phyloP scores from a whole-genome alignment of 495 filamentous ascomycete genomes.

The Aspergillus nidulans region DNA sequence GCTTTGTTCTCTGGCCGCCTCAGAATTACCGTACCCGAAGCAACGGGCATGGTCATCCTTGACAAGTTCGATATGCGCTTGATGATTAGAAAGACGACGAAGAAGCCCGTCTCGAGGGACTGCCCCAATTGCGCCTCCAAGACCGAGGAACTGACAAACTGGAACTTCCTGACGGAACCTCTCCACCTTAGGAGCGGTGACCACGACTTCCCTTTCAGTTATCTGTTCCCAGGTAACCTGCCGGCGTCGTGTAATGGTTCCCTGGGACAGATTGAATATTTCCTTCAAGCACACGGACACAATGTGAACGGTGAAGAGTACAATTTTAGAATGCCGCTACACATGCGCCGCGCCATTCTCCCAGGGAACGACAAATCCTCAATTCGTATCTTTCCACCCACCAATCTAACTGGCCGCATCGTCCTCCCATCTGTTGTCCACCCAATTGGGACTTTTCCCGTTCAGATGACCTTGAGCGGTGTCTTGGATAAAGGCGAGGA shows the following conservation, averaged over 20 bases:
- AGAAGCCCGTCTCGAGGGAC: conserved; percentile 70
- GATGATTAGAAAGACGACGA: conserved; percentile 60
- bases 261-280: conserved; percentile 73
- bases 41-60: conserved; percentile 51
- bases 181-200: conserved; percentile 57
- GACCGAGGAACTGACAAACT: conserved; percentile 66
- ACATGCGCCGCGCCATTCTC: conserved; percentile 69
- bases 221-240: conserved; percentile 79
- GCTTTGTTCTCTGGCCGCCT: conserved; percentile 85
- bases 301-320: conserved; percentile 58
- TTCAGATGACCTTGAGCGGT: conserved; percentile 76
- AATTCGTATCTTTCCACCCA: conserved; percentile 92
- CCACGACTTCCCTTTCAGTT: conserved; percentile 88
- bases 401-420: conserved; percentile 79
- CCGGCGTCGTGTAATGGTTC: conserved; percentile 74
- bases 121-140: conserved; percentile 72
- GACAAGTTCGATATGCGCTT: conserved; percentile 67
- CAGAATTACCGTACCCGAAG: conserved; percentile 62
- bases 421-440: conserved; percentile 78
- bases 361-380: conserved; percentile 71
- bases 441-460: conserved; percentile 77
- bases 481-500: conserved; percentile 61
- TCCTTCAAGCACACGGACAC: conserved; percentile 66
- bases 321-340: conserved; percentile 58
- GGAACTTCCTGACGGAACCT: conserved; percentile 70